A percentile compares a stretch with the other conserved stretches of the same genome.
Evolutionary conservation across 1,139 yeast genomes (phyloP).

Genomic region (Kluyveromyces sp.): DNA sequence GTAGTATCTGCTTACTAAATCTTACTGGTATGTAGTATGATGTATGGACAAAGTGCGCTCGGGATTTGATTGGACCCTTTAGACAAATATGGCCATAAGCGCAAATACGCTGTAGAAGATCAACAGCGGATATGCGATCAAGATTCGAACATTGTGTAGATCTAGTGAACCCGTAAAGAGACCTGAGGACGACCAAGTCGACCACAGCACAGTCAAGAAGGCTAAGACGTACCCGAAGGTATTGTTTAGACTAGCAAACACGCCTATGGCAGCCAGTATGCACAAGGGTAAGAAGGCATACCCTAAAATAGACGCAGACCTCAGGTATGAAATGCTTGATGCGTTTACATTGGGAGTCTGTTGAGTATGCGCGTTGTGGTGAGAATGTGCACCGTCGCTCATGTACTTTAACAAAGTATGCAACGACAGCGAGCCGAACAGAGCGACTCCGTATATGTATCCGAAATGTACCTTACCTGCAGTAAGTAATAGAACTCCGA

Average conservation of each 20-base stretch:
- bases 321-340: conserved; percentile 18
- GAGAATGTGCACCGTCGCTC: conserved; percentile 33
- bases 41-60: background rate
- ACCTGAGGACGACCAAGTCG: conserved; percentile 91
- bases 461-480: conserved; percentile 96
- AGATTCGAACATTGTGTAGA: conserved; percentile 76
- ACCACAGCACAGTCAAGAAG: conserved; percentile 75
- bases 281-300: conserved; percentile 91
- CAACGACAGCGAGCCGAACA: conserved; percentile 80
- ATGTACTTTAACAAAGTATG: conserved; percentile 81
- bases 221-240: conserved; percentile 66
- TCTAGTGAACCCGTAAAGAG: conserved; percentile 83
- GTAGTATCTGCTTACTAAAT: too few relatives aligned
- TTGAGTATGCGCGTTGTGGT: background rate
- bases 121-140: conserved; percentile 89
- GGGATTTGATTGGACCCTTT: conserved; percentile 15
- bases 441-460: conserved; percentile 91
- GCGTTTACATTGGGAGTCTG: background rate
- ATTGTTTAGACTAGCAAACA: conserved; percentile 64
- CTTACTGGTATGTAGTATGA: too few relatives aligned
- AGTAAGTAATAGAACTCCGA: conserved; percentile 75
- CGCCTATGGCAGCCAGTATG: conserved; percentile 65
- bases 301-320: conserved; percentile 77
- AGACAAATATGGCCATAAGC: conserved; percentile 88
- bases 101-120: conserved; percentile 94